These are phyloP conservation scores for Moesziomyces aphidis DNA, from an alignment of 1,284 basidiomycete species.

Conservation along the genomic window DNA sequence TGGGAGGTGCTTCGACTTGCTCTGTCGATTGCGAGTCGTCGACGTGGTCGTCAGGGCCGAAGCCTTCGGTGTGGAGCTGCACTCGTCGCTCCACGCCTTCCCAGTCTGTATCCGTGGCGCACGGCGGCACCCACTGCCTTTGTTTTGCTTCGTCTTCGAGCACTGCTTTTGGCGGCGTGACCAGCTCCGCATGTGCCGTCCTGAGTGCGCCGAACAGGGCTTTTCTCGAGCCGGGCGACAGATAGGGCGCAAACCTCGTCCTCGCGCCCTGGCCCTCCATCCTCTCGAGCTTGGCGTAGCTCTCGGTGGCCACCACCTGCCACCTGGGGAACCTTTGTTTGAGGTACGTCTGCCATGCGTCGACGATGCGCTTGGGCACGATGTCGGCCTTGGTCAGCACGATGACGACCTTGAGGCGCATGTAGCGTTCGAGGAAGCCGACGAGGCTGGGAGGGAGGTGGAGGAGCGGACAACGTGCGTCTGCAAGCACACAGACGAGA, in stretches of 20 bases:
- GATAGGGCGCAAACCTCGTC: constrained; percentile 41
- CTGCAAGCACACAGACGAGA: constrained; percentile 84
- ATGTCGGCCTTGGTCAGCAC: constrained; percentile 59
- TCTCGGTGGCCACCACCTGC: constrained; percentile 53
- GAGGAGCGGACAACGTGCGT: constrained; percentile 82
- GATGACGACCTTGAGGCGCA: constrained; percentile 70
- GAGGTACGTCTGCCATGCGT: constrained; percentile 42
- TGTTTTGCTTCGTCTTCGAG: constrained; percentile 73
- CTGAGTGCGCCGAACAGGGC: constrained; percentile 76
- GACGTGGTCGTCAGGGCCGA: constrained; percentile 1
- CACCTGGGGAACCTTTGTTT: constrained; percentile 40
- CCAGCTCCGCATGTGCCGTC: constrained; percentile 76
- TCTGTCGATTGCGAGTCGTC: background rate
- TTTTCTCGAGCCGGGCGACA: constrained; percentile 36
- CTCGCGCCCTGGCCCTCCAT: constrained; percentile 53
- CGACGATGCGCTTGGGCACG: constrained; percentile 40
- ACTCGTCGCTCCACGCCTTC: constrained; percentile 41
- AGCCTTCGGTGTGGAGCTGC: constrained; percentile 34
- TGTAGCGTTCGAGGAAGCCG: constrained; percentile 70
- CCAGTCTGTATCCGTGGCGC: constrained; percentile 53
- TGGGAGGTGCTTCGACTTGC: background rate
- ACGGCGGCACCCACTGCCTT: constrained; percentile 75
- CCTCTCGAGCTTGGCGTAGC: constrained; percentile 42
- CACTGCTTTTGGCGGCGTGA: constrained; percentile 77
- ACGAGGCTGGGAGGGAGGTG: constrained; percentile 73